These are phyloP conservation scores for Manihot esculenta DNA, from an alignment of 441 rosid species.

Conservation along the genomic window DNA sequence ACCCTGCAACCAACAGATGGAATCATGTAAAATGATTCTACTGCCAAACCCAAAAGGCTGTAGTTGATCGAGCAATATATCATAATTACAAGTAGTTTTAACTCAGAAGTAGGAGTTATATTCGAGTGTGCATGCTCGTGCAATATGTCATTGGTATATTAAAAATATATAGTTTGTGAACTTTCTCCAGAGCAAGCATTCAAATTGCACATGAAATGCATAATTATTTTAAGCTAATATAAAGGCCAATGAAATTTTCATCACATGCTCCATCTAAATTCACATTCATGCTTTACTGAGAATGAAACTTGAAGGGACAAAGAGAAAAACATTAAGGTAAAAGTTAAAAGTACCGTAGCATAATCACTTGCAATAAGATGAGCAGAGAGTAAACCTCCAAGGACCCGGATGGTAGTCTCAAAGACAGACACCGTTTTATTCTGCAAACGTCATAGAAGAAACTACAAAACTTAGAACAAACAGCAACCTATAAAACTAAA, in stretches of 20 bases:
- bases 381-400: conserved; percentile 96
- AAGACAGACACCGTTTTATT: conserved; percentile 95
- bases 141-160: background rate
- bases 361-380: conserved; percentile 97
- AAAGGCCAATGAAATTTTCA: background rate
- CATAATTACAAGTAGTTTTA: background rate
- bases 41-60: background rate
- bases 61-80: background rate
- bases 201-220: background rate
- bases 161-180: background rate
- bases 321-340: conserved; percentile 3
- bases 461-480: conserved; percentile 20
- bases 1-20: conserved; percentile 54
- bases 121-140: background rate
- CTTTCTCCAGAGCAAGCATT: background rate
- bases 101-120: background rate
- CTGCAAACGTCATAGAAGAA: conserved; percentile 46
- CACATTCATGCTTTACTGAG: conserved; percentile 1
- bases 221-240: background rate
- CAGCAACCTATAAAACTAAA: conserved; percentile 12
- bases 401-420: conserved; percentile 88
- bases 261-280: background rate
- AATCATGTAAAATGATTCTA: background rate
- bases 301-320: conserved; percentile 14
- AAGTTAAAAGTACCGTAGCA: conserved; percentile 62